Evolutionary conservation across 208 protist genomes (phyloP), one percentile per base, ranked within the genome.

Genomic region (Polymyxa betae): DNA sequence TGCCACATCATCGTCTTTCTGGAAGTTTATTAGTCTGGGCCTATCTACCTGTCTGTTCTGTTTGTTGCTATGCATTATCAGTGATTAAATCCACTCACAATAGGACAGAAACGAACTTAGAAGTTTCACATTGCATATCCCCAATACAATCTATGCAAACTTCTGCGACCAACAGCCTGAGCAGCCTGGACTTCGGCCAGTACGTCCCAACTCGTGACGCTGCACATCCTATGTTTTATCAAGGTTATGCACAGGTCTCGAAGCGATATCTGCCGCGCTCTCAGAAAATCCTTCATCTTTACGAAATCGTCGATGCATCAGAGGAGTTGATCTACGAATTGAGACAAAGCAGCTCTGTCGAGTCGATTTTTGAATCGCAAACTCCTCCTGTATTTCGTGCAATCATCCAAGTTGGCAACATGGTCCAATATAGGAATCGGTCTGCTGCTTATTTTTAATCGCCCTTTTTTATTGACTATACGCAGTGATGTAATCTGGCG

Each of bases 281-380:
- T n/a, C 87, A 29, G 29, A 1, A 16, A 40, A 35, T 46, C 16
- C 40, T 12, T 10, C 49, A 35, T 89, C 87, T 89, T 12, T 89
- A 60, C 38, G 87, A 45, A 89, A 16, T 49, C 10, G 43, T n/a
- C 5, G 5, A 10, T 5, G n/a, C 24, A 16, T 29, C 87, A 5
- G 32, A 49, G 35, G 82, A 93, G 0, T 5, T 38, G 35, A 43
- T 82, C 12, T 5, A 35, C 16, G 72, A 35, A 38, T 64, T 95
- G 20, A 92, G 93, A 16, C 91, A 87, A 0, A 46, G 91, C 54
- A 77, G 91, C 44, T 46, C 93, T 24, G 93, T 96, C 38, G 93
- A 96, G 29, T 95, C 95, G 40, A 92, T 96, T 20, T 96, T 96
- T 88, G 95, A 96, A 89, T 93, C 91, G 0, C 77, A 96, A 0